Conservation (phyloP, 2,329 filamentous ascomycete species). For the Botryotinia narcissicola region DNA sequence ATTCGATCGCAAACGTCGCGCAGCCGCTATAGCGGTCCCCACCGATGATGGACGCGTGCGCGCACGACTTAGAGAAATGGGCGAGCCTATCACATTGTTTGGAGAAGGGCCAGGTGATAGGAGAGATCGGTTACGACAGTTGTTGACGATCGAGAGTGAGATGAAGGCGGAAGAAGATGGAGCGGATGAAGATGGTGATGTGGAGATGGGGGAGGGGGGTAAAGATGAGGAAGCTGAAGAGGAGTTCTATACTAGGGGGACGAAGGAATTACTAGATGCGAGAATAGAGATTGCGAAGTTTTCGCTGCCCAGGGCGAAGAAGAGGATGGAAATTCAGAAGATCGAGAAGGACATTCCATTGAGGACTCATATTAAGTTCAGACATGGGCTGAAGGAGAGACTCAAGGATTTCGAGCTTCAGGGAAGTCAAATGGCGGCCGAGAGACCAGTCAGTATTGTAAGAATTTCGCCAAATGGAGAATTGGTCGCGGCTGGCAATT, state of each 20-base stretch:
- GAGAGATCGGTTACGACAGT: slow-evolving; percentile 78
- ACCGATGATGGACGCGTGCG: slow-evolving; percentile 91
- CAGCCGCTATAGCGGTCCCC: slow-evolving; percentile 84
- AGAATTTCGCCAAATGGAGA: slow-evolving; percentile 85
- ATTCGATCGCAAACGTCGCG: slow-evolving; percentile 86
- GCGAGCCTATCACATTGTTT: slow-evolving; percentile 93
- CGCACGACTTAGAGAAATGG: slow-evolving; percentile 74
- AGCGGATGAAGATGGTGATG: slow-evolving; percentile 64
- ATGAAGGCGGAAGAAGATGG: slow-evolving; percentile 50
- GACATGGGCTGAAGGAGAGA: slow-evolving; percentile 82
- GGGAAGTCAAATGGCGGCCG: slow-evolving; percentile 88
- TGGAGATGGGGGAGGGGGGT: slow-evolving; percentile 52
- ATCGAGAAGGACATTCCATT: slow-evolving; percentile 79
- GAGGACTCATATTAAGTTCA: slow-evolving; percentile 86
- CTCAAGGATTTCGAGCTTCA: slow-evolving; percentile 84
- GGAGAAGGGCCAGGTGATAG: slow-evolving; percentile 85
- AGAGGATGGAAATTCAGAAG: slow-evolving; percentile 73
- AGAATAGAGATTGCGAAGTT: slow-evolving; percentile 77
- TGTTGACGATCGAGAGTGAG: slow-evolving; percentile 73
- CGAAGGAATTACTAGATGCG: slow-evolving; percentile 69
- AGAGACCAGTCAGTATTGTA: slow-evolving; percentile 87
- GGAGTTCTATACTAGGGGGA: slow-evolving; percentile 91
- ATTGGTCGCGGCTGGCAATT: slow-evolving; percentile 84
- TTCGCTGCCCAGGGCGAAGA: slow-evolving; percentile 78
- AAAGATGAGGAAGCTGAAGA: slow-evolving; percentile 74